Conservation (phyloP, 352 stramenopile species). For the Phytopythium montanum region DNA sequence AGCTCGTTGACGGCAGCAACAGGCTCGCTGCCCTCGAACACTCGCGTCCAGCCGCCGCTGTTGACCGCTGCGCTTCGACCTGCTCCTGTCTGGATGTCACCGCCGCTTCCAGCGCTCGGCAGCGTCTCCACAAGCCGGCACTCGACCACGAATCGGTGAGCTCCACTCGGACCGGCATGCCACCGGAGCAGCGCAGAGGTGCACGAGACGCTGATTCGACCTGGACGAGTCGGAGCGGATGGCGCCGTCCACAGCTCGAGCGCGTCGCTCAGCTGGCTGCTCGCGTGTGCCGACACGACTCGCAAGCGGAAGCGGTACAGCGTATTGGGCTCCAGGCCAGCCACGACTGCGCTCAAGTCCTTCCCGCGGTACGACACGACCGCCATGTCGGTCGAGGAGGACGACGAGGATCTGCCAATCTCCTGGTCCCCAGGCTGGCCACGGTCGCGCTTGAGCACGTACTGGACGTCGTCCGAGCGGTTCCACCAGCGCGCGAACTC, state of each 20-base stretch:
- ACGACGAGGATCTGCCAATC: background rate
- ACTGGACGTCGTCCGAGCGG: slow-evolving; percentile 70
- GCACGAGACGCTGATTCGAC: slow-evolving; percentile 49
- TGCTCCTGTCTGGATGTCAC: background rate
- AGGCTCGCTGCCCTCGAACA: slow-evolving; percentile 80
- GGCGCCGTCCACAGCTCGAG: slow-evolving; percentile 70
- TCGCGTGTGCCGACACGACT: slow-evolving; percentile 66
- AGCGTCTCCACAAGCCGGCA: slow-evolving; percentile 68
- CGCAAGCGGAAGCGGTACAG: slow-evolving; percentile 84
- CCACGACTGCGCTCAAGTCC: slow-evolving; percentile 35
- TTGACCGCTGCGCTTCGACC: background rate
- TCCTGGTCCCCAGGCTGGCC: slow-evolving; percentile 17
- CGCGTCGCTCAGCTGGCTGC: slow-evolving; percentile 70
- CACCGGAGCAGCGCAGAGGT: slow-evolving; percentile 68
- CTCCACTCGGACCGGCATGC: slow-evolving; percentile 72
- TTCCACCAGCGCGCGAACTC: slow-evolving; percentile 91
- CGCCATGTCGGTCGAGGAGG: slow-evolving; percentile 35
- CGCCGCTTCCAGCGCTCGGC: slow-evolving; percentile 6
- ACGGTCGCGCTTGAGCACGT: slow-evolving; percentile 75
- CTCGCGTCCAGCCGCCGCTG: slow-evolving; percentile 53
- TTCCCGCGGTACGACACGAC: slow-evolving; percentile 75
- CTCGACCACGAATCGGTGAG: slow-evolving; percentile 73
- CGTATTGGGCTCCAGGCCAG: slow-evolving; percentile 80
- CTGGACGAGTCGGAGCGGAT: slow-evolving; percentile 44
- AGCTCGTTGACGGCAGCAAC: slow-evolving; percentile 62